These are phyloP conservation scores for Taxillus chinensis DNA, from an alignment of 164 flowering plant species.

Conservation along the genomic window DNA sequence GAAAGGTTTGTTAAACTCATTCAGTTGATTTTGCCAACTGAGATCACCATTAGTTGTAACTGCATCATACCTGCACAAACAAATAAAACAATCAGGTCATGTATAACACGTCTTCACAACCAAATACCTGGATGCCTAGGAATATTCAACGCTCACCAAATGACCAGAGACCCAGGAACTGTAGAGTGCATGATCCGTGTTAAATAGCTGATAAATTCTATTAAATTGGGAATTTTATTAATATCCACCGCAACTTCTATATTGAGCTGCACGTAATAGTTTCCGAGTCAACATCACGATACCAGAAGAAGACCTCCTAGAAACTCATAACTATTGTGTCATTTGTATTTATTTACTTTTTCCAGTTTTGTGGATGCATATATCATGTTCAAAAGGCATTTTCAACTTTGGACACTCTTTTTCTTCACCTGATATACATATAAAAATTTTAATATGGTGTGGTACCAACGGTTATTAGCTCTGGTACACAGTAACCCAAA, in stretches of 20 bases:
- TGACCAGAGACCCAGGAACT: slow-evolving; percentile 66
- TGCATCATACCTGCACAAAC: slow-evolving; percentile 71
- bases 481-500: no score
- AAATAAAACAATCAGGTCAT: neutral
- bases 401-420: no score
- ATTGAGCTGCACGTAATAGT: slow-evolving; percentile 53
- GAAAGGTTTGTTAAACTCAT: slow-evolving; percentile 73
- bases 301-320: no score
- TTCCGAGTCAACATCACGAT: neutral
- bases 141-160: slow-evolving; percentile 38
- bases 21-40: slow-evolving; percentile 72
- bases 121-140: neutral
- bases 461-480: no score
- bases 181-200: slow-evolving; percentile 59
- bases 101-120: no score
- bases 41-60: slow-evolving; percentile 63
- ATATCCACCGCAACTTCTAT: slow-evolving; percentile 53
- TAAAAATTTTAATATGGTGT: neutral
- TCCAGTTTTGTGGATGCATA: no score
- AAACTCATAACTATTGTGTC: no score
- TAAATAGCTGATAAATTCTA: slow-evolving; percentile 70
- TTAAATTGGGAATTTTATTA: slow-evolving; percentile 52
- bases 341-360: no score
- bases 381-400: no score
- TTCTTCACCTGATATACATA: neutral